Conservation (phyloP, 768 basidiomycete genomes). For the Macrolepiota dolichaula region DNA sequence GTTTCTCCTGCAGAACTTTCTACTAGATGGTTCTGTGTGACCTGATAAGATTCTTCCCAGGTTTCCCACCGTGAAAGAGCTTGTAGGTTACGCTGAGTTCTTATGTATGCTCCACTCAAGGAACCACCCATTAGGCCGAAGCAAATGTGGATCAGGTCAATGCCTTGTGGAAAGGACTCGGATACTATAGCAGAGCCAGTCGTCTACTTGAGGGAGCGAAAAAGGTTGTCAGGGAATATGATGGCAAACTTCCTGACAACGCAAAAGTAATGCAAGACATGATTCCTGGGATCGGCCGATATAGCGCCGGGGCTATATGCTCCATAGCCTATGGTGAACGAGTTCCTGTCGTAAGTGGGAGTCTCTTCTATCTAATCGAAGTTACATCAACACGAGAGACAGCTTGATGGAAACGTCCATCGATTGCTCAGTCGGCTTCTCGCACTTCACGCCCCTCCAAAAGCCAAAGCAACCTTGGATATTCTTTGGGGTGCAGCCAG, state of each 20-base stretch:
- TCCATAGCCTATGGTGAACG: constrained; percentile 87
- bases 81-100: constrained; percentile 43
- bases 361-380: not conserved
- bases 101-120: constrained; percentile 13
- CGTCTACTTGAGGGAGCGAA: constrained; percentile 82
- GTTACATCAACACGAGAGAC: constrained; percentile 4
- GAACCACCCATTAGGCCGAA: constrained; percentile 40
- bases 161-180: constrained; percentile 85
- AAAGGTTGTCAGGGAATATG: constrained; percentile 63
- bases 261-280: constrained; percentile 77
- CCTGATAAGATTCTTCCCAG: constrained; percentile 31
- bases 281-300: constrained; percentile 86
- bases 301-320: constrained; percentile 80
- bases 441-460: constrained; percentile 78
- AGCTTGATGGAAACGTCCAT: constrained; percentile 92
- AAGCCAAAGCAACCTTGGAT: constrained; percentile 74
- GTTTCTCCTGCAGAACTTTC: constrained; percentile 7
- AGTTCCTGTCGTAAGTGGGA: constrained; percentile 74
- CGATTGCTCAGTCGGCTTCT: constrained; percentile 81
- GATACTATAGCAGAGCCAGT: constrained; percentile 86
- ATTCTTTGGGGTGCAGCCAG: constrained; percentile 80
- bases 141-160: constrained; percentile 85
- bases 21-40: constrained; percentile 6
- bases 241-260: constrained; percentile 75
- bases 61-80: constrained; percentile 77